Conservation (phyloP, 2,329 filamentous ascomycete species). For the Elsinoe australis region DNA sequence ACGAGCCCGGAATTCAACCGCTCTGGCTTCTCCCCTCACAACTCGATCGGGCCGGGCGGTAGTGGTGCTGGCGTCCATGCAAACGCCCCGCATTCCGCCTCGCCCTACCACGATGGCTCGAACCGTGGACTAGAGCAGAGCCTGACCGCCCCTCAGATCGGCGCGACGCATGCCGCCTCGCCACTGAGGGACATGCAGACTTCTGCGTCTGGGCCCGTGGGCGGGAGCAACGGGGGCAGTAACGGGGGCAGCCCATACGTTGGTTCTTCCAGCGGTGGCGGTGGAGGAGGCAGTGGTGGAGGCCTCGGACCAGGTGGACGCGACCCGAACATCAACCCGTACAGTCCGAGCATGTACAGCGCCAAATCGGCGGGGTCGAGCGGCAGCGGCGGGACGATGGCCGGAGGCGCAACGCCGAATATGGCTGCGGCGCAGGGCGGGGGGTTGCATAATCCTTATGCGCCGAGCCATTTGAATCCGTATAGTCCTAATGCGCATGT, state of each 20-base stretch:
- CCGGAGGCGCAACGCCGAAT: no score
- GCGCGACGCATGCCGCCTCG: background rate
- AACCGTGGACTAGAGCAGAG: background rate
- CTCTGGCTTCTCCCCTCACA: constrained; percentile 14
- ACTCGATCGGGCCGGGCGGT: constrained; percentile 2
- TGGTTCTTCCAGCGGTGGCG: no score
- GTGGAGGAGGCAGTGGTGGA: no score
- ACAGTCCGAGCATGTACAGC: constrained; percentile 4
- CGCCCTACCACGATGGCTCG: no score
- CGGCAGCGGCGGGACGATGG: background rate
- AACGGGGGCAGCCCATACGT: no score
- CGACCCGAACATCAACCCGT: no score
- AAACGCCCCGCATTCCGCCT: no score
- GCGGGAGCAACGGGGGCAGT: no score
- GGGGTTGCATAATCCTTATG: background rate
- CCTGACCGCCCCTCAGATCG: constrained; percentile 2
- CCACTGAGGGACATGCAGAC: constrained; percentile 6
- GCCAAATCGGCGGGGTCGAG: constrained; percentile 6
- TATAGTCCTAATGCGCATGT: constrained; percentile 10
- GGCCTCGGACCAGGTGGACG: no score
- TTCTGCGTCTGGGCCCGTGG: background rate
- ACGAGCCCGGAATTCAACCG: constrained; percentile 12
- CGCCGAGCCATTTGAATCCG: constrained; percentile 6
- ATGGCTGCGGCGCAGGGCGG: background rate
- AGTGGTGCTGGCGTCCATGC: background rate